Evolutionary conservation across 2,329 filamentous ascomycete species (phyloP).

Genomic region (Cadophora sp.): DNA sequence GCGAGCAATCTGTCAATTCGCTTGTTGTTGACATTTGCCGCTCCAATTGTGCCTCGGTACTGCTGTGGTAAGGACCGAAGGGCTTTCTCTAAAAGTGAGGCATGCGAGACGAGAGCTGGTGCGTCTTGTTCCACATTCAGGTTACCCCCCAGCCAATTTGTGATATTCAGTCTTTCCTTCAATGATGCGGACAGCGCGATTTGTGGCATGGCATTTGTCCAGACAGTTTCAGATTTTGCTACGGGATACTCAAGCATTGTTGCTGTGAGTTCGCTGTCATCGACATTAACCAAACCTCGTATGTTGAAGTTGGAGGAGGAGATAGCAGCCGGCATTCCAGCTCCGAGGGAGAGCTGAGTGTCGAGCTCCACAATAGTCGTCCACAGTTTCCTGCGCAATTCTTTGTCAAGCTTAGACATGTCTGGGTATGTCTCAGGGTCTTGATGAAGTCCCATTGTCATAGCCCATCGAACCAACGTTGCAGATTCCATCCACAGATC

Average conservation of each 20-base stretch:
- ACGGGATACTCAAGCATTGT: slow-evolving; percentile 32
- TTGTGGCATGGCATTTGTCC: slow-evolving; percentile 34
- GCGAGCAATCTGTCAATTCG: slow-evolving; percentile 28
- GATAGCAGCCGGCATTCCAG: slow-evolving; percentile 57
- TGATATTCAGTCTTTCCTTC: slow-evolving; percentile 28
- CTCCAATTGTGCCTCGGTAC: slow-evolving; percentile 11
- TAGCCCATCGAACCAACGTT: slow-evolving; percentile 56
- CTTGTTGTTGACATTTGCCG: slow-evolving; percentile 23
- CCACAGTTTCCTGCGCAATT: slow-evolving; percentile 63
- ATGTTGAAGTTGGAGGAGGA: slow-evolving; percentile 56
- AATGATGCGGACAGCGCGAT: slow-evolving; percentile 29
- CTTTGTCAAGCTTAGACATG: slow-evolving; percentile 55
- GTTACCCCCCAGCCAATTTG: slow-evolving; percentile 30
- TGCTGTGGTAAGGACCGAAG: slow-evolving; percentile 25
- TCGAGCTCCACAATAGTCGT: slow-evolving; percentile 60
- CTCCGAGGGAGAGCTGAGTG: slow-evolving; percentile 57
- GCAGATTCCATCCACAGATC: slow-evolving; percentile 24
- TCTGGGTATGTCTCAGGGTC: slow-evolving; percentile 57
- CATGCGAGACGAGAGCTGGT: slow-evolving; percentile 23
- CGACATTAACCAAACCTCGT: slow-evolving; percentile 54
- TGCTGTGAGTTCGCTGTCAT: slow-evolving; percentile 32
- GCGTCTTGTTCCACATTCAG: slow-evolving; percentile 29
- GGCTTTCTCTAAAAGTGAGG: slow-evolving; percentile 25
- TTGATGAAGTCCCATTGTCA: slow-evolving; percentile 64
- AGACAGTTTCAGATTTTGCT: slow-evolving; percentile 21